Evolutionary conservation across 495 filamentous ascomycete genomes (phyloP).

Genomic region (Aspergillus heteromorphus): DNA sequence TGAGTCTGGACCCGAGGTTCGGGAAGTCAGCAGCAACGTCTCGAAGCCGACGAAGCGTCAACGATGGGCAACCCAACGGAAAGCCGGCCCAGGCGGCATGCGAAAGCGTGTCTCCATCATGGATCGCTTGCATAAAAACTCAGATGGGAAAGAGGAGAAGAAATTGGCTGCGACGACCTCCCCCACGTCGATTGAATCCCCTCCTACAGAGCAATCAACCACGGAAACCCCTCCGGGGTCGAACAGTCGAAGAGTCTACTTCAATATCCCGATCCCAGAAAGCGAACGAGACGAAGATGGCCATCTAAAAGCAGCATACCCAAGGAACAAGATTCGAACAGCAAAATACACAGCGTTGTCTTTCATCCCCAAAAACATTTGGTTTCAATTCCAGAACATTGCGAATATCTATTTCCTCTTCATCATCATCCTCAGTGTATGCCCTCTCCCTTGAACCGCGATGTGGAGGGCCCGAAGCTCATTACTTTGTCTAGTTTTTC

Average conservation of each 20-base stretch:
- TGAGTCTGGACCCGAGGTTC: slow-evolving; percentile 21
- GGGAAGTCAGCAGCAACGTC: slow-evolving; percentile 42
- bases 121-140: slow-evolving; percentile 64
- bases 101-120: slow-evolving; percentile 82
- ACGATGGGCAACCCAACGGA: slow-evolving; percentile 90
- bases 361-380: slow-evolving; percentile 97
- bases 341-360: slow-evolving; percentile 94
- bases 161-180: slow-evolving; percentile 42
- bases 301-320: slow-evolving; percentile 60
- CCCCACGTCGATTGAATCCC: slow-evolving; percentile 38
- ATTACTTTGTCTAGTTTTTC: slow-evolving; percentile 65
- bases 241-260: slow-evolving; percentile 60
- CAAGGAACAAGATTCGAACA: slow-evolving; percentile 94
- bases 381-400: slow-evolving; percentile 96
- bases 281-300: slow-evolving; percentile 81
- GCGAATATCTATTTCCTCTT: slow-evolving; percentile 98
- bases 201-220: slow-evolving; percentile 12
- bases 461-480: background rate
- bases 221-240: slow-evolving; percentile 16
- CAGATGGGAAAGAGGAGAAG: slow-evolving; percentile 56
- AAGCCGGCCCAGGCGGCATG: slow-evolving; percentile 63
- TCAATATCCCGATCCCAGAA: slow-evolving; percentile 77
- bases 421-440: slow-evolving; percentile 86
- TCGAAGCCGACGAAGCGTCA: slow-evolving; percentile 63
- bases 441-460: background rate